Conservation (phyloP, 2,329 filamentous ascomycete species). For the Penicillium crustosum region DNA sequence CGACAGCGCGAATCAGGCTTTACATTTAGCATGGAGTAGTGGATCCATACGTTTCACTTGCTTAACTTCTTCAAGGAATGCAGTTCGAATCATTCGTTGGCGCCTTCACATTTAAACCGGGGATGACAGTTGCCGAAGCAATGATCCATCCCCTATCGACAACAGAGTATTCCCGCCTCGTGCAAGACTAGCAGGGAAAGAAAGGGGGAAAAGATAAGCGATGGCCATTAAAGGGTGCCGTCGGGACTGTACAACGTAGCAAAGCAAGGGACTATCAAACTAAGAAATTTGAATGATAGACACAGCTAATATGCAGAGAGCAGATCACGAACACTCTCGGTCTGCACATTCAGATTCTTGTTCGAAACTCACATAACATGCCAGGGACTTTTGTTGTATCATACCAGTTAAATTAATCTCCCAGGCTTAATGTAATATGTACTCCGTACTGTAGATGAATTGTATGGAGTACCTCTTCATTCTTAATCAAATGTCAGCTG, state of each 20-base stretch:
- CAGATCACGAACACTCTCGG: constrained; percentile 18
- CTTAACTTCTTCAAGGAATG: constrained; percentile 4
- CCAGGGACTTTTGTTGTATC: constrained; percentile 14
- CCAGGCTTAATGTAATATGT: not conserved
- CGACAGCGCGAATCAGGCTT: not conserved
- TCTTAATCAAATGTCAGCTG: constrained; percentile 8
- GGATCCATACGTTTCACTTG: not conserved
- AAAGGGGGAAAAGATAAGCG: constrained; percentile 10
- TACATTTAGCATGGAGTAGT: not conserved
- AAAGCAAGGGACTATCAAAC: constrained; percentile 21
- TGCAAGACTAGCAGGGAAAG: constrained; percentile 4
- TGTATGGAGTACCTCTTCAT: not conserved
- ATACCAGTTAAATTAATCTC: not conserved
- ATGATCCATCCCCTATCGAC: constrained; percentile 8
- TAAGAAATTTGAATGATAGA: constrained; percentile 17
- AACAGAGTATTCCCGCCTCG: constrained; percentile 13
- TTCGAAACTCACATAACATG: constrained; percentile 14
- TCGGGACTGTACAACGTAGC: constrained; percentile 16
- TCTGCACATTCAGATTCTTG: not conserved
- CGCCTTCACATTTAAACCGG: constrained; percentile 1
- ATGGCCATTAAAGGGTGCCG: not conserved
- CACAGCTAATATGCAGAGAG: constrained; percentile 15
- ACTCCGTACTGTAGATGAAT: not conserved
- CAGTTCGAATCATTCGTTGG: constrained; percentile 1
- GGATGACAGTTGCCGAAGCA: constrained; percentile 11